Conservation (phyloP, 768 basidiomycete genomes). For the Kwoniella mangroviensis region DNA sequence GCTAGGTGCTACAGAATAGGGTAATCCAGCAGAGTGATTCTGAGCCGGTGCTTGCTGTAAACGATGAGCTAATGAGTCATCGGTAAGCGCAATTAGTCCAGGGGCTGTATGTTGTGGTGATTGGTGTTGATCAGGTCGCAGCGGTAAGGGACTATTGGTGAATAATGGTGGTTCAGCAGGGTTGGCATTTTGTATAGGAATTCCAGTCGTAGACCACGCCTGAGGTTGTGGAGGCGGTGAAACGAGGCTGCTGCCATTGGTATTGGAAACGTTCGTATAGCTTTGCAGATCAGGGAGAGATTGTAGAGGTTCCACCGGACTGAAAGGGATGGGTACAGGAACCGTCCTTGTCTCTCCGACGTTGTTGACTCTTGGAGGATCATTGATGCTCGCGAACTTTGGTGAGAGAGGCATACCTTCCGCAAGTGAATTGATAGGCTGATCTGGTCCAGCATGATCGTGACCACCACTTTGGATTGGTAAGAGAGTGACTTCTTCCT, state of each 20-base stretch:
- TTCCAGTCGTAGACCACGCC: no score
- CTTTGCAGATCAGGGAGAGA: not conserved
- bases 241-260: not conserved
- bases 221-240: not conserved
- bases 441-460: slow-evolving; percentile 9
- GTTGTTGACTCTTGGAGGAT: not conserved
- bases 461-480: slow-evolving; percentile 30
- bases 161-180: not conserved
- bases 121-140: not conserved
- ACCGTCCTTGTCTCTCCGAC: slow-evolving; percentile 7
- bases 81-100: no score
- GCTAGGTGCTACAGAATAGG: no score
- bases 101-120: no score
- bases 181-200: no score
- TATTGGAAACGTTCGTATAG: not conserved
- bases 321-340: slow-evolving; percentile 27
- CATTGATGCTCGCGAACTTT: not conserved
- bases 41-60: no score
- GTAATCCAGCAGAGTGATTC: no score
- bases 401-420: not conserved
- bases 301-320: slow-evolving; percentile 6
- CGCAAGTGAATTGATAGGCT: not conserved
- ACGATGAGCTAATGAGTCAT: no score
- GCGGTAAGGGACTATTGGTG: not conserved
- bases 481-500: slow-evolving; percentile 13